Evolutionary conservation across 2,329 filamentous ascomycete genomes (phyloP), one percentile per base, ranked within the genome.

Genomic region (Aspergillus fumigatiaffinis): DNA sequence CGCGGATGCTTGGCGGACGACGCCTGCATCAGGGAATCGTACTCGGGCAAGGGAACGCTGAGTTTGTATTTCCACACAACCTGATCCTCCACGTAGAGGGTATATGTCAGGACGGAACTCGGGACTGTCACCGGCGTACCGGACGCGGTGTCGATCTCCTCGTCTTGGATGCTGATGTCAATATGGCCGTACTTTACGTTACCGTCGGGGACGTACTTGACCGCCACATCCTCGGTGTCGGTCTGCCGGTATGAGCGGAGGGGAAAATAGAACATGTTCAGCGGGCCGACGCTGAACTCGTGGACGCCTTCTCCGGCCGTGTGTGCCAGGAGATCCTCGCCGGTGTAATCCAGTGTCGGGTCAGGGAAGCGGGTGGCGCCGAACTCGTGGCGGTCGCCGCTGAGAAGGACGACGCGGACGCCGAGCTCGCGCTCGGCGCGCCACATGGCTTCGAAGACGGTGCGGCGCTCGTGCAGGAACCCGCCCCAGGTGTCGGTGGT

Each of bases 341-440:
- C 32, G 1, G 57, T 51, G 1, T 67, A 53, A 6, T 60, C 29
- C 4, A 69, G 64, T 4, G 62, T 58, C 1, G 73, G 76, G 14
- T 83, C 82, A 8, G 84, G 84, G 66, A 87, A 87, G 0, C 87
- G 86, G 0, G 93, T 97, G 0, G 93, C 92, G 1, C 90, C 94
- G 72, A 97, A 97, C 73, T 99, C 94, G 70, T 99, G 94, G n/a
- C 94, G 82, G 69, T 99, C 94, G 0, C 94, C 94, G 17, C 89
- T 94, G 10, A 99, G 80, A 12, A 97, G 80, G 3, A 96, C 82
- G 7, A 97, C 87, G 25, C 92, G 90, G 5, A 89, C 79, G 6
- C 90, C 89, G 4, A 85, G 84, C 1, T 76, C 74, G 12, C 84
- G 78, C n/a, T 90, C 87, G 0, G 89, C 87, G 60, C 90, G 87